Evolutionary conservation across 2,329 filamentous ascomycete genomes (phyloP).

Genomic region (Xylariaceae sp.): DNA sequence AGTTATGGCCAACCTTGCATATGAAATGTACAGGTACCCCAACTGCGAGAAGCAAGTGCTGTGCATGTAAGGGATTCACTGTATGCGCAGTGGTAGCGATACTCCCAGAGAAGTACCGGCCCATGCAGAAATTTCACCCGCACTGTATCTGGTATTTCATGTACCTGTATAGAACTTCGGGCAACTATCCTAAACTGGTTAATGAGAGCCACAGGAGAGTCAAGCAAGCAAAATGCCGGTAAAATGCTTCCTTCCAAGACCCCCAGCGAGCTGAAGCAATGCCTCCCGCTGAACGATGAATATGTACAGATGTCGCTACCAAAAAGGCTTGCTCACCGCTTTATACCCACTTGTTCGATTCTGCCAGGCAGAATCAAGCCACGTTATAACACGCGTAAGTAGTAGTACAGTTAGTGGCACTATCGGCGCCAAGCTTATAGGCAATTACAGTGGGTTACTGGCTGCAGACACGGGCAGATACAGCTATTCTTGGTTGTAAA

Average conservation of each 20-base stretch:
- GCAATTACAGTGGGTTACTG: too few relatives aligned
- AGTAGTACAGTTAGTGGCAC: too few relatives aligned
- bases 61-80: conserved; percentile 8
- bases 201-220: conserved; percentile 10
- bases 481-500: too few relatives aligned
- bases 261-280: conserved; percentile 15
- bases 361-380: too few relatives aligned
- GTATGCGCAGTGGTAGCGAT: conserved; percentile 18
- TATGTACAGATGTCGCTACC: neutral
- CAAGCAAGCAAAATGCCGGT: conserved; percentile 15
- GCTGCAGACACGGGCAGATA: too few relatives aligned
- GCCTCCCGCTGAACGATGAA: conserved; percentile 21
- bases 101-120: neutral
- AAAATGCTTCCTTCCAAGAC: too few relatives aligned
- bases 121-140: neutral
- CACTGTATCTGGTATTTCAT: conserved; percentile 18
- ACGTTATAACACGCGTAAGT: too few relatives aligned
- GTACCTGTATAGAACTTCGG: conserved; percentile 1
- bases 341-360: too few relatives aligned
- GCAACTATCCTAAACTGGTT: conserved; percentile 6
- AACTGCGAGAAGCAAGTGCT: neutral
- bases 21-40: conserved; percentile 24
- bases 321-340: too few relatives aligned
- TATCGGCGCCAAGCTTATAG: too few relatives aligned
- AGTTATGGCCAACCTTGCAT: conserved; percentile 5